phyloP scores from a whole-genome alignment of 495 filamentous ascomycete species.

The Penicillium daleae region DNA sequence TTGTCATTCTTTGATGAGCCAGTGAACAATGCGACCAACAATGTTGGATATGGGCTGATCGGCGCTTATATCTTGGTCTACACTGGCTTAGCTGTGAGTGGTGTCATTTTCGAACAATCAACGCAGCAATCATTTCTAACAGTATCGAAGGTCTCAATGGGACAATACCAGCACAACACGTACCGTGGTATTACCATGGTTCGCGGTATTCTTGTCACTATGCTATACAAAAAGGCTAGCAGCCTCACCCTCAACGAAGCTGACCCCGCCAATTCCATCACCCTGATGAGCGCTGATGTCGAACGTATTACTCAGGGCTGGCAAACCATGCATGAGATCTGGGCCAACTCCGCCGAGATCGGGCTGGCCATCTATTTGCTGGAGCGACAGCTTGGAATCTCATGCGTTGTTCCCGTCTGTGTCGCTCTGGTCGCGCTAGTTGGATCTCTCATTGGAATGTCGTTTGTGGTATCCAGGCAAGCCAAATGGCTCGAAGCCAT shows the following conservation, averaged over 20 bases:
- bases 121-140: slow-evolving; percentile 5
- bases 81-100: slow-evolving; percentile 62
- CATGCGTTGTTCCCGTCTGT: slow-evolving; percentile 55
- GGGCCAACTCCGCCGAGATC: slow-evolving; percentile 63
- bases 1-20: slow-evolving; percentile 51
- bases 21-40: slow-evolving; percentile 40
- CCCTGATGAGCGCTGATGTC: slow-evolving; percentile 66
- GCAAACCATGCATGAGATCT: slow-evolving; percentile 58
- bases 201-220: slow-evolving; percentile 58
- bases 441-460: slow-evolving; percentile 43
- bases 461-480: slow-evolving; percentile 29
- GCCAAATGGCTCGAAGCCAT: slow-evolving; percentile 40
- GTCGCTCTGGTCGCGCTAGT: slow-evolving; percentile 48
- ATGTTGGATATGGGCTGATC: slow-evolving; percentile 65
- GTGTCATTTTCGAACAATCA: slow-evolving; percentile 36
- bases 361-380: slow-evolving; percentile 62
- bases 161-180: slow-evolving; percentile 58
- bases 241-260: slow-evolving; percentile 44
- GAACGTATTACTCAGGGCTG: slow-evolving; percentile 56
- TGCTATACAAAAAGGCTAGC: slow-evolving; percentile 58
- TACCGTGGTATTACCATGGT: slow-evolving; percentile 63
- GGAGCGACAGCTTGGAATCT: slow-evolving; percentile 57
- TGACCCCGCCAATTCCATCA: slow-evolving; percentile 57
- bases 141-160: slow-evolving; percentile 38
- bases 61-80: slow-evolving; percentile 68